These are phyloP conservation scores for Diaporthe capsici DNA, from an alignment of 2,329 filamentous ascomycete species.

Conservation along the genomic window DNA sequence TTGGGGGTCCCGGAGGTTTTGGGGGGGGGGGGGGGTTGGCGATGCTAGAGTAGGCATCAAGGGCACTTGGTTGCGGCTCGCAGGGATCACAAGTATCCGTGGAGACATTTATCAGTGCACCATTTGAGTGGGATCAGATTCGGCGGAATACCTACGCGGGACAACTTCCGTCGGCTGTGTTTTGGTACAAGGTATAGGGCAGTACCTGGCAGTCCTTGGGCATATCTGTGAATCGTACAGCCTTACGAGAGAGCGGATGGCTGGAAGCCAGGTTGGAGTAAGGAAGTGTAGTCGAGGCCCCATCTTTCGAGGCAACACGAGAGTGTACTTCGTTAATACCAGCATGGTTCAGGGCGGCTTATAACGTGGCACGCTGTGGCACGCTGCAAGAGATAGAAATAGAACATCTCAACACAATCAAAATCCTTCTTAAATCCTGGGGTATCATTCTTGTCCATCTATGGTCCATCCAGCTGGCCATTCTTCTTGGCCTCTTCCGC, in stretches of 20 bases:
- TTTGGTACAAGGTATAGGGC: neutral
- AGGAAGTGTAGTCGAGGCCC: no score
- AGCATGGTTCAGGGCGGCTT: neutral
- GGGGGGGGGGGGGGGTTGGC: neutral
- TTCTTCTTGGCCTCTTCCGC: conserved; percentile 78
- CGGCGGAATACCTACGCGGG: neutral
- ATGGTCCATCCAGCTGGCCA: conserved; percentile 48
- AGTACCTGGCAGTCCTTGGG: neutral
- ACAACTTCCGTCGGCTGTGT: neutral
- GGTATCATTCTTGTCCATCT: conserved; percentile 34
- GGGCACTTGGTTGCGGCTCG: neutral
- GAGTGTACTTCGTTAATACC: neutral
- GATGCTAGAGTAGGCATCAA: neutral
- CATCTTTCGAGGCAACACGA: neutral
- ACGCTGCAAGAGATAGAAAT: neutral
- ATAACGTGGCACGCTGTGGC: neutral
- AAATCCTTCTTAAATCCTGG: neutral
- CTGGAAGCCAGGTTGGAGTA: neutral
- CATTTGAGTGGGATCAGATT: neutral
- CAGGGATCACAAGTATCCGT: neutral
- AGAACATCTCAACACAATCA: conserved; percentile 5
- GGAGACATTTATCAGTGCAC: conserved; percentile 13
- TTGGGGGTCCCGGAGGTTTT: neutral
- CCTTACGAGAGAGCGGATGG: neutral
- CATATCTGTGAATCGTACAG: neutral